A percentile compares a stretch with the other conserved stretches of the same genome.
These are phyloP conservation scores for Glomus cerebriforme DNA, from an alignment of 192 early-diverging fungal genomes.

Conservation along the genomic window DNA sequence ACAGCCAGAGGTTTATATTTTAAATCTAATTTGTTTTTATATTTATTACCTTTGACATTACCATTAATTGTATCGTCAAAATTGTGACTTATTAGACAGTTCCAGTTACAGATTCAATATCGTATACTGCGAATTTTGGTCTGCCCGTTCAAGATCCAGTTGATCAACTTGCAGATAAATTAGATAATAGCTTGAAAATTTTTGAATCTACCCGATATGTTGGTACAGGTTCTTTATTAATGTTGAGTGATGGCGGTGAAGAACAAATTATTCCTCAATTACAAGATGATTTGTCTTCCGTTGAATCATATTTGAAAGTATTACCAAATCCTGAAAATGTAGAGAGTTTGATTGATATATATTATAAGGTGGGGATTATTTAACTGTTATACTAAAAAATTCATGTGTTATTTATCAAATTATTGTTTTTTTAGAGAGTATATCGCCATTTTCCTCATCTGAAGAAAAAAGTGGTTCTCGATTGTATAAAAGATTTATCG, in stretches of 20 bases:
- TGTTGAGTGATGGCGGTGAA: slow-evolving; percentile 21
- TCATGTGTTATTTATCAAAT: not conserved
- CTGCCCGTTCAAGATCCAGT: not conserved
- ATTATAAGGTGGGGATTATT: slow-evolving; percentile 22
- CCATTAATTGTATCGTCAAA: not conserved
- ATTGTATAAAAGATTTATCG: slow-evolving; percentile 23
- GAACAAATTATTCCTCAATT: slow-evolving; percentile 24
- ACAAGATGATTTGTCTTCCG: slow-evolving; percentile 11
- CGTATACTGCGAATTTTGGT: not conserved
- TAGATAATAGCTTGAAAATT: slow-evolving; percentile 18
- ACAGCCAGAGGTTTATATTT: not conserved
- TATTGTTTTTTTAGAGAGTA: not conserved
- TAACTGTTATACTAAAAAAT: not conserved
- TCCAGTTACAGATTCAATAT: not conserved
- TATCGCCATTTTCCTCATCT: slow-evolving; percentile 28
- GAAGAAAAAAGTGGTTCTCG: slow-evolving; percentile 18
- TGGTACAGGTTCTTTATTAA: slow-evolving; percentile 15
- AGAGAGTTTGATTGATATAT: slow-evolving; percentile 20
- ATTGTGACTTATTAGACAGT: not conserved
- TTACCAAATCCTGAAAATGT: slow-evolving; percentile 11
- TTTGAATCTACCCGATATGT: slow-evolving; percentile 27
- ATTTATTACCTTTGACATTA: not conserved
- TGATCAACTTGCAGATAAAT: slow-evolving; percentile 26
- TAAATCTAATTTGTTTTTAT: not conserved
- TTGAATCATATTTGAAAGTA: slow-evolving; percentile 16